Conservation (phyloP, 148 eudicot genomes). For the Beta vulgaris region DNA sequence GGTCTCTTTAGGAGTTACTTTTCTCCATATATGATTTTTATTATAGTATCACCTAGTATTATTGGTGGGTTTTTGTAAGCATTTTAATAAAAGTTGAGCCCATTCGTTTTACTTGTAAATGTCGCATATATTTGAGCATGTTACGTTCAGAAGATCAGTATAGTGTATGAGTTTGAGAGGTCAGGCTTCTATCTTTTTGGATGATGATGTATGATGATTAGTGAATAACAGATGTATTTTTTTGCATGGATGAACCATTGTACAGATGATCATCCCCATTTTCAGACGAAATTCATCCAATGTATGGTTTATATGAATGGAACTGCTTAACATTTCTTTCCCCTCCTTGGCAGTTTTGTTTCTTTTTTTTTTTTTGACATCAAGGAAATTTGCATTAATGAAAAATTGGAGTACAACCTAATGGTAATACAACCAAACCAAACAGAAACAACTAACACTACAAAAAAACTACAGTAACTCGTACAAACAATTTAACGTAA, state of each 20-base stretch:
- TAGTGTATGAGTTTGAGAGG: slow-evolving; percentile 17
- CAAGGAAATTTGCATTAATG: too few relatives aligned
- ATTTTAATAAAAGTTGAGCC: slow-evolving; percentile 21
- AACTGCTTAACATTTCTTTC: too few relatives aligned
- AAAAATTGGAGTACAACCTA: too few relatives aligned
- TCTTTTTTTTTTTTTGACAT: too few relatives aligned
- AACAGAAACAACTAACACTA: too few relatives aligned
- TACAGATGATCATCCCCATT: background rate
- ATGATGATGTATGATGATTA: background rate
- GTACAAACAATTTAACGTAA: too few relatives aligned
- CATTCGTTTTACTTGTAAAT: slow-evolving; percentile 37
- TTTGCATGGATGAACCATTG: background rate
- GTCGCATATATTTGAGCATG: background rate
- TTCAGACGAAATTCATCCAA: background rate
- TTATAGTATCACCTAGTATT: slow-evolving; percentile 13
- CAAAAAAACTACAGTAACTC: too few relatives aligned
- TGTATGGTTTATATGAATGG: background rate
- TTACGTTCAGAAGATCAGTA: background rate
- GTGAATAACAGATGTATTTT: slow-evolving; percentile 6
- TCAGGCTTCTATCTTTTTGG: background rate
- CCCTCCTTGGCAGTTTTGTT: too few relatives aligned
- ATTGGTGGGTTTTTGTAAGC: slow-evolving; percentile 24
- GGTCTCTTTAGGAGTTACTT: background rate
- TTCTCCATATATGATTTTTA: slow-evolving; percentile 16
- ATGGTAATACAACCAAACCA: too few relatives aligned